Evolutionary conservation across 805 yeast genomes (phyloP).

Genomic region (Saccharomyces cerevisiae): DNA sequence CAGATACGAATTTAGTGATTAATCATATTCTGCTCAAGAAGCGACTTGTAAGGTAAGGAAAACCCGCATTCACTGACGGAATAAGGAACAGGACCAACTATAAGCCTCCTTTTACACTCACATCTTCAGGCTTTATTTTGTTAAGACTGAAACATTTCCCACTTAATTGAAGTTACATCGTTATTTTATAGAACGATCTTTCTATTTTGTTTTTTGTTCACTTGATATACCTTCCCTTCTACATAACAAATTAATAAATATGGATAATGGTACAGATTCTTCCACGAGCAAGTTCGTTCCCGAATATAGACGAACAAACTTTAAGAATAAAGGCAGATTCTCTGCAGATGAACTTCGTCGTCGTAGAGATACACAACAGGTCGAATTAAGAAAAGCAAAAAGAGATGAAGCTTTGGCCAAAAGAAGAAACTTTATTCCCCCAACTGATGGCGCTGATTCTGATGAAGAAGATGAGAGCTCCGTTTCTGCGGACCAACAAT

Average conservation of each 20-base stretch:
- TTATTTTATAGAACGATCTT: not conserved
- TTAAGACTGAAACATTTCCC: not conserved
- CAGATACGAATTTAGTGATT: not conserved
- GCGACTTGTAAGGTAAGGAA: not conserved
- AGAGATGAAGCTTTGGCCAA: constrained; percentile 91
- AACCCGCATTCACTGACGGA: not conserved
- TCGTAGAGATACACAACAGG: constrained; percentile 95
- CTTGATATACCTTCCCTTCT: not conserved
- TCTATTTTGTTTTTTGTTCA: not conserved
- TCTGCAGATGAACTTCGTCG: constrained; percentile 94
- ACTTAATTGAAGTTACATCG: not conserved
- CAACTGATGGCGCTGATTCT: constrained; percentile 42
- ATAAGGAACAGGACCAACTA: not conserved
- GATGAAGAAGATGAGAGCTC: constrained; percentile 40
- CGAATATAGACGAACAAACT: constrained; percentile 93
- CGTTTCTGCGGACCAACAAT: constrained; percentile 34
- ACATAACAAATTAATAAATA: constrained; percentile 19
- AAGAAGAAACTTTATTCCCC: constrained; percentile 68
- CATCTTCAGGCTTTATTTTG: not conserved
- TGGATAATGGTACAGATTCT: constrained; percentile 53
- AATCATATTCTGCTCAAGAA: not conserved
- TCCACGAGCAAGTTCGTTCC: constrained; percentile 82
- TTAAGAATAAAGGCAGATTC: constrained; percentile 89
- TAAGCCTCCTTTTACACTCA: not conserved
- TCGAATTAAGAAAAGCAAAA: constrained; percentile 90